Conservation (phyloP, 352 stramenopile genomes). For the Globisporangium lucens region DNA sequence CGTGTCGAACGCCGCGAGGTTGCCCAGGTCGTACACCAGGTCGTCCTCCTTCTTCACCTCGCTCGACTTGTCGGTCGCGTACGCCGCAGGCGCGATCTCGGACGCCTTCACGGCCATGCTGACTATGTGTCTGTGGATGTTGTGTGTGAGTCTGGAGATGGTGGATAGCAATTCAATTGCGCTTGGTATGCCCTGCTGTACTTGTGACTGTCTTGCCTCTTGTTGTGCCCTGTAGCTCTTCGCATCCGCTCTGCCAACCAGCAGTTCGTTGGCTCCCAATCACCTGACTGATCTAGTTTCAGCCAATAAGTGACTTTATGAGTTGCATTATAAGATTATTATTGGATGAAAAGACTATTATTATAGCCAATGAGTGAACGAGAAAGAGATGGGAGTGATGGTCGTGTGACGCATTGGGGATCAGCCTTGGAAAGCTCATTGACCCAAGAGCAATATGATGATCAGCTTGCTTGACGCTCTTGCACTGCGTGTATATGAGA, state of each 20-base stretch:
- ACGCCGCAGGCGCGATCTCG: conserved; percentile 80
- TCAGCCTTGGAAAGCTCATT: background rate
- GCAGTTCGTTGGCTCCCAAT: conserved; percentile 9
- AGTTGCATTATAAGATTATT: background rate
- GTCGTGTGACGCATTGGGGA: background rate
- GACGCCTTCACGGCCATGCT: conserved; percentile 71
- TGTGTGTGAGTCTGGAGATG: conserved; percentile 9
- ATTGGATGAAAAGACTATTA: background rate
- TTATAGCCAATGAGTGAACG: conserved; percentile 8
- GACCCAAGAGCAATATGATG: background rate
- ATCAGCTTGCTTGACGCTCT: background rate
- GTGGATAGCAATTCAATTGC: background rate
- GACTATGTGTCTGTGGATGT: conserved; percentile 7
- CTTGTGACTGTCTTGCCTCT: background rate
- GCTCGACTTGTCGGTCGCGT: conserved; percentile 55
- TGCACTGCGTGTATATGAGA: too few relatives aligned
- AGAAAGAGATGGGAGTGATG: background rate
- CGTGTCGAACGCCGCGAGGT: conserved; percentile 87
- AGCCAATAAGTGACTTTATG: background rate
- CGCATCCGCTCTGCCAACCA: conserved; percentile 6
- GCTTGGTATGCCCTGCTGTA: background rate
- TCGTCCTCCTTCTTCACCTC: conserved; percentile 81
- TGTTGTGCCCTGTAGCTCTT: conserved; percentile 1
- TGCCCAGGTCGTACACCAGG: conserved; percentile 87
- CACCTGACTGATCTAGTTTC: background rate